Percentiles rank a stretch among this genome's conserved stretches.
phyloP scores from a whole-genome alignment of 768 basidiomycete genomes.

The Kwoniella sp. region DNA sequence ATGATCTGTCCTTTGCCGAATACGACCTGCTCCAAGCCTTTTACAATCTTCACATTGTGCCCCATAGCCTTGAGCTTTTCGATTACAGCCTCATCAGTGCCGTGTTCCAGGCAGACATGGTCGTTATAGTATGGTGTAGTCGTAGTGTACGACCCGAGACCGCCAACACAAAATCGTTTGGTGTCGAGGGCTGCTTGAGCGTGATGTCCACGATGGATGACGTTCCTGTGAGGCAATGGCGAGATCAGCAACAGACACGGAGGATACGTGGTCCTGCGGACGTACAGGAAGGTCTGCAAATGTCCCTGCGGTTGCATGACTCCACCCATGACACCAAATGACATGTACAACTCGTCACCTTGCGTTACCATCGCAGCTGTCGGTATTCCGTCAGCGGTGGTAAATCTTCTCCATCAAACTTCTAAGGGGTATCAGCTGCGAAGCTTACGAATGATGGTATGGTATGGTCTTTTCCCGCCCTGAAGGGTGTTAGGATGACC shows the following conservation, averaged over 20 bases:
- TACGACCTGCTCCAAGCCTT: conserved; percentile 23
- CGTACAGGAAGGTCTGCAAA: conserved; percentile 36
- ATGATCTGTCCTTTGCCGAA: conserved; percentile 32
- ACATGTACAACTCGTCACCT: conserved; percentile 35
- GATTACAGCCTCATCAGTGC: conserved; percentile 22
- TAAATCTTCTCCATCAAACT: no score
- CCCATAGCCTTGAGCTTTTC: conserved; percentile 23
- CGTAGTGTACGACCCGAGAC: not conserved
- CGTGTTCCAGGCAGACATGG: conserved; percentile 35
- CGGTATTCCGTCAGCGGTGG: not conserved
- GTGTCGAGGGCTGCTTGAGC: conserved; percentile 39
- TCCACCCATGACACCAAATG: conserved; percentile 39
- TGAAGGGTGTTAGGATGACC: conserved; percentile 80
- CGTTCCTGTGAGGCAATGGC: conserved; percentile 11
- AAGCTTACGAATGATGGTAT: conserved; percentile 31
- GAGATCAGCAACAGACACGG: not conserved
- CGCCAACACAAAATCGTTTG: conserved; percentile 37
- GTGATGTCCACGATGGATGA: conserved; percentile 32
- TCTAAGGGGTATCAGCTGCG: no score
- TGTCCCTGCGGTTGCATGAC: conserved; percentile 41
- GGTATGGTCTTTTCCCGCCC: conserved; percentile 57
- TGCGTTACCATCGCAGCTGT: conserved; percentile 37
- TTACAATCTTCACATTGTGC: conserved; percentile 25
- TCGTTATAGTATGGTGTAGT: conserved; percentile 20
- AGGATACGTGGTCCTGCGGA: no score